Base-by-base conservation (phyloP, 306 rosid species). In the Erythrophleum fordii region DNA sequence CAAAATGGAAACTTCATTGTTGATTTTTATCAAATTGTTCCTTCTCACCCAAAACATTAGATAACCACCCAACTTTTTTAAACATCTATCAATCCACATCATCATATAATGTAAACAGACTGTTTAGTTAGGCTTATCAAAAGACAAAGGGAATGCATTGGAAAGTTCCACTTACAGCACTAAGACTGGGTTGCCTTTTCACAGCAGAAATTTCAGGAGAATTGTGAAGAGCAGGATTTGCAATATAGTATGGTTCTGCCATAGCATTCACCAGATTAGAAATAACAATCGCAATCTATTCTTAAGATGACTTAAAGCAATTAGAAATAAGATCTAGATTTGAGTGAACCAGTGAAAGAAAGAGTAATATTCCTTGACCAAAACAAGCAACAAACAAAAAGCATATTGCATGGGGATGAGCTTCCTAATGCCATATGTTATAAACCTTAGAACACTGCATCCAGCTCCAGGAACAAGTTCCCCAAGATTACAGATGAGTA, bases 81-180 rank as follows among this genome's bases (percentile, higher is more conserved):
- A 49, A 52, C 11, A 55, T 55, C 11, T 20, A 55, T 55, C 61
- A 55, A n/a, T 16, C 29, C 28, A 55, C 61, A 55, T 55, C 23
- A 68, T 45, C 20, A 29, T 39, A 59, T 11, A 59, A 58, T 22
- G 41, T 49, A 68, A 75, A 58, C 8, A 42, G 37, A 28, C n/a
- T 12, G 45, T 13, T 80, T 29, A 29, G 73, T 65, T 51, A 44
- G 23, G 71, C 73, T 60, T 72, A 62, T 66, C 65, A 83, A 69
- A 80, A 74, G 16, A 61, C 39, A 48, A 81, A 29, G 23, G 34
- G 2, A 66, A 66, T 48, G 41, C 59, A 58, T 28, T 85, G 62
- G 25, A 69, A 85, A 79, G 70, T 72, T 87, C 46, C 62, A 88
- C 99, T 93, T 88, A 96, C 99, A 35, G 90, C 81, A 84, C 79